Evolutionary conservation across 179 eudicot species (phyloP).

Genomic region (Actinidia polygama): DNA sequence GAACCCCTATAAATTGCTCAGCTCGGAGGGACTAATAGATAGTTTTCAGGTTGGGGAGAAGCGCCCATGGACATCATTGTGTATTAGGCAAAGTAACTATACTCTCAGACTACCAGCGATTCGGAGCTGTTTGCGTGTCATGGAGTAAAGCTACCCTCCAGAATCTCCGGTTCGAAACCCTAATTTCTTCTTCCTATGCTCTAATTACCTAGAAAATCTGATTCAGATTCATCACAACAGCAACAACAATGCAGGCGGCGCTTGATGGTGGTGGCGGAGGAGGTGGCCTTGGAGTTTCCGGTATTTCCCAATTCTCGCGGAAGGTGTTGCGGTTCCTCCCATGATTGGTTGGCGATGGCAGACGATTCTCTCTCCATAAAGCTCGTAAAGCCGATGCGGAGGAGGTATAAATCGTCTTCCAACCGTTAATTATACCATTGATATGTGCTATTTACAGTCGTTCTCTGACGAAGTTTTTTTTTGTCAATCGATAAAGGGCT

Average conservation of each 20-base stretch:
- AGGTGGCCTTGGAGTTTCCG: not conserved
- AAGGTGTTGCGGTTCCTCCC: conserved; percentile 8
- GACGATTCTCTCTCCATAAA: not conserved
- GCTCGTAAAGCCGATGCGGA: not conserved
- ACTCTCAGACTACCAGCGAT: not conserved
- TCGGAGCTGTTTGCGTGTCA: not conserved
- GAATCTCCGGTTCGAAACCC: not conserved
- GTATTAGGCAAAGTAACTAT: not conserved
- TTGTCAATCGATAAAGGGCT: too few species aligned
- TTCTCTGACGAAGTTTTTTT: too few species aligned
- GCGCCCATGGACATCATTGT: not conserved
- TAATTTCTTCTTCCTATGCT: not conserved
- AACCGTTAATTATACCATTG: not conserved
- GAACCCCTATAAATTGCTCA: too few species aligned
- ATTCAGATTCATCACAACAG: too few species aligned
- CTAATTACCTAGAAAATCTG: too few species aligned
- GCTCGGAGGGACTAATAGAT: too few species aligned
- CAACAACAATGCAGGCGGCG: not conserved
- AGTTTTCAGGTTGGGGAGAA: too few species aligned
- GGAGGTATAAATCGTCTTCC: not conserved
- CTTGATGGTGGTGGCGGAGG: not conserved
- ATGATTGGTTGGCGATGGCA: not conserved
- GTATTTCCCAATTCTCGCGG: not conserved
- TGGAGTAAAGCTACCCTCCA: not conserved
- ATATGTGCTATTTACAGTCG: too few species aligned